Conservation (phyloP, 1,284 basidiomycete species). For the Mrakiaceae sp. region DNA sequence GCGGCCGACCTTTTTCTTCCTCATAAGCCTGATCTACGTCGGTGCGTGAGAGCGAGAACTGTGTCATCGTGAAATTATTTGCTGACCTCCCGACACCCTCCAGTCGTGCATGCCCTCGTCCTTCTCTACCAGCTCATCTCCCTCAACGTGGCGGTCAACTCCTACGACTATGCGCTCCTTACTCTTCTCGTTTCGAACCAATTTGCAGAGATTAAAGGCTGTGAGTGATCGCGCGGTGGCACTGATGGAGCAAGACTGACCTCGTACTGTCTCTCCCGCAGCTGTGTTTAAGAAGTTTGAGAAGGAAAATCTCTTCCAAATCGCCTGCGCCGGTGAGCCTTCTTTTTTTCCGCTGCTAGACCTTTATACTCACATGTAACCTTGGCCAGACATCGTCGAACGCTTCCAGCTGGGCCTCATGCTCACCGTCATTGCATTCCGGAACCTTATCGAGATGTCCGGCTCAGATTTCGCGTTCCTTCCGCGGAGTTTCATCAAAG, state of each 20-base stretch:
- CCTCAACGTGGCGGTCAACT: conserved; percentile 95
- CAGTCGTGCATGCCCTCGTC: conserved; percentile 82
- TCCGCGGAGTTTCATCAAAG: conserved; percentile 70
- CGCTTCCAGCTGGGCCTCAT: conserved; percentile 87
- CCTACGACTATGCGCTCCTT: conserved; percentile 90
- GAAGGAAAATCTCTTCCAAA: conserved; percentile 98
- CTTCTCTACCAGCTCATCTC: conserved; percentile 95
- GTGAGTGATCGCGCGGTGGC: conserved; percentile 29
- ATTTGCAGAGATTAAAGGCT: conserved; percentile 99
- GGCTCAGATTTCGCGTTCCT: conserved; percentile 74
- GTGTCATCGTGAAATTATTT: background rate
- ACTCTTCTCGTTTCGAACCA: conserved; percentile 95
- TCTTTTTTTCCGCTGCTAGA: background rate
- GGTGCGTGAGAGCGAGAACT: conserved; percentile 41
- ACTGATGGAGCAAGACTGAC: no score
- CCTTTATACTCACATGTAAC: conserved; percentile 1
- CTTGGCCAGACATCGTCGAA: conserved; percentile 78
- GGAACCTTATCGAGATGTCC: conserved; percentile 89
- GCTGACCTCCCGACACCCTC: background rate
- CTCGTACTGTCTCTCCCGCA: conserved; percentile 13
- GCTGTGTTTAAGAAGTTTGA: conserved; percentile 98
- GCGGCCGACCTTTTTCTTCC: conserved; percentile 74
- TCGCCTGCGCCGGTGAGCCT: conserved; percentile 79
- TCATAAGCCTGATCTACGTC: conserved; percentile 70
- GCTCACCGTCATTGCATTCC: conserved; percentile 81